phyloP scores from a whole-genome alignment of 768 basidiomycete species.

The Myochromella boudieri region DNA sequence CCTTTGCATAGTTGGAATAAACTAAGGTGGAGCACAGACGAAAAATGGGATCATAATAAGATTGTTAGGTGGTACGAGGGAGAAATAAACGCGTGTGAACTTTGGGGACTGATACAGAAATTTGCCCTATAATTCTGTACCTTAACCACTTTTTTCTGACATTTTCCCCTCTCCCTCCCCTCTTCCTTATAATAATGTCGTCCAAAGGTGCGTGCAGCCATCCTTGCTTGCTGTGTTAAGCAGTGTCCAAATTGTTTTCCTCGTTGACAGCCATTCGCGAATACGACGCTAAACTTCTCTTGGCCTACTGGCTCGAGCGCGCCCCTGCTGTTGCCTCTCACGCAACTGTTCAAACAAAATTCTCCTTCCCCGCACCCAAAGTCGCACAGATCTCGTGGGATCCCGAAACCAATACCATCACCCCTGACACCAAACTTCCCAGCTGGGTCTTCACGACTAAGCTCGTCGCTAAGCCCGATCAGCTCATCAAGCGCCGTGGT shows the following conservation, averaged over 20 bases:
- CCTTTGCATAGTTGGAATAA: too few species aligned
- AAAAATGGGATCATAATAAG: slow-evolving; percentile 14
- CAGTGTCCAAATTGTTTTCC: slow-evolving; percentile 8
- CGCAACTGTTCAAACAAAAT: slow-evolving; percentile 50
- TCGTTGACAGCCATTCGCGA: slow-evolving; percentile 72
- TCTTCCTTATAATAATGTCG: slow-evolving; percentile 35
- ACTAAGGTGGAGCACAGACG: too few species aligned
- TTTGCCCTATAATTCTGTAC: slow-evolving; percentile 18
- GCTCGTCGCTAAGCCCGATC: slow-evolving; percentile 96
- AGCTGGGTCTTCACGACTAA: slow-evolving; percentile 82
- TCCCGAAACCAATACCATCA: slow-evolving; percentile 56
- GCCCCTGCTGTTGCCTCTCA: slow-evolving; percentile 78
- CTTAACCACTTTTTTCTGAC: slow-evolving; percentile 12
- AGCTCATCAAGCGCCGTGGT: slow-evolving; percentile 98
- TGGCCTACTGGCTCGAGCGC: slow-evolving; percentile 96
- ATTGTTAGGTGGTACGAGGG: slow-evolving; percentile 17
- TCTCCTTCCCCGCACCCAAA: slow-evolving; percentile 64
- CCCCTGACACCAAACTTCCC: slow-evolving; percentile 57
- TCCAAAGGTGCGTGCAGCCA: slow-evolving; percentile 36
- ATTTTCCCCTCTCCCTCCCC: slow-evolving; percentile 18
- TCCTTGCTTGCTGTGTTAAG: background rate
- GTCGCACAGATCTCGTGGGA: slow-evolving; percentile 93
- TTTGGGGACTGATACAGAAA: slow-evolving; percentile 23
- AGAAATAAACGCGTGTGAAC: slow-evolving; percentile 23
- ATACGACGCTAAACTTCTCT: slow-evolving; percentile 97